phyloP scores from a whole-genome alignment of 345 rosid species.

The Draba incana region DNA sequence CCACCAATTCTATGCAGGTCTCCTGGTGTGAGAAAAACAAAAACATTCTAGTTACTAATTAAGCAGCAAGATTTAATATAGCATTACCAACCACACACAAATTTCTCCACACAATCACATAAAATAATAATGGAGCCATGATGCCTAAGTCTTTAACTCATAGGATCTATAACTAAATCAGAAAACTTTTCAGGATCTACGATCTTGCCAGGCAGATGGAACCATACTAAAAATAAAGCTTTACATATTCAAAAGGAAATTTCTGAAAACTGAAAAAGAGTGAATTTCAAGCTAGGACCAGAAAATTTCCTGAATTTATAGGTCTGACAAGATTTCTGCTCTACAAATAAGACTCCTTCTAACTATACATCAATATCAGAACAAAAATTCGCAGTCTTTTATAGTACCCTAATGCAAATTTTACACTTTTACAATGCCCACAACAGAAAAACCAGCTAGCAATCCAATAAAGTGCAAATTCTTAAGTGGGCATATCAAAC shows the following conservation, averaged over 20 bases:
- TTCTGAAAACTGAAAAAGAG: not conserved
- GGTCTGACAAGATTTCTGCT: slow-evolving; percentile 7
- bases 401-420: slow-evolving; percentile 13
- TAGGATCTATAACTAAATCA: not conserved
- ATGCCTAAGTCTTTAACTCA: slow-evolving; percentile 5
- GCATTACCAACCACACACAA: slow-evolving; percentile 10
- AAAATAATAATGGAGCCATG: slow-evolving; percentile 3
- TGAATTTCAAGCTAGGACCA: slow-evolving; percentile 13
- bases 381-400: not conserved
- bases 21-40: slow-evolving; percentile 55
- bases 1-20: slow-evolving; percentile 87
- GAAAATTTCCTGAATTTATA: not conserved
- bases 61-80: slow-evolving; percentile 1
- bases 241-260: not conserved
- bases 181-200: slow-evolving; percentile 8
- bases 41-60: slow-evolving; percentile 20
- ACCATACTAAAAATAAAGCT: not conserved
- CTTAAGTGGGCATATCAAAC: slow-evolving; percentile 3
- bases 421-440: slow-evolving; percentile 19
- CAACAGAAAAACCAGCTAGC: slow-evolving; percentile 8
- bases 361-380: not conserved
- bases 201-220: not conserved
- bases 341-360: not conserved
- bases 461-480: slow-evolving; percentile 20
- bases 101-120: slow-evolving; percentile 9